phyloP scores from a whole-genome alignment of 2,329 filamentous ascomycete species.

The Cladosporium oxysporum region DNA sequence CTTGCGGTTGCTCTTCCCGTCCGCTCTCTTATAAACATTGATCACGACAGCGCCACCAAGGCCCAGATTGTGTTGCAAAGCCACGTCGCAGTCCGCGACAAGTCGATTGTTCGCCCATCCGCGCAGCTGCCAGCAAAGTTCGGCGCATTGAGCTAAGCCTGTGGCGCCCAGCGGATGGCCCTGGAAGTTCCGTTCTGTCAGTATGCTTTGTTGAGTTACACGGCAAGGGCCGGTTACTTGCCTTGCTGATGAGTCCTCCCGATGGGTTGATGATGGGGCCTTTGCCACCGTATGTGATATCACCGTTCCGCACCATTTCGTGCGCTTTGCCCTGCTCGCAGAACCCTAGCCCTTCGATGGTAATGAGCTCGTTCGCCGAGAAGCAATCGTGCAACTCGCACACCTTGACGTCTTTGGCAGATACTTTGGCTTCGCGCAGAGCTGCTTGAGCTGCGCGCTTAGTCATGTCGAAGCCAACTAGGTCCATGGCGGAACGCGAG shows the following conservation, averaged over 20 bases:
- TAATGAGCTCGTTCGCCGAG: conserved; percentile 90
- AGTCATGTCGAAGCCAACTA: conserved; percentile 87
- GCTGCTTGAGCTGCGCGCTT: conserved; percentile 68
- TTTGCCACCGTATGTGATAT: conserved; percentile 84
- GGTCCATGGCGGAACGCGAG: conserved; percentile 77
- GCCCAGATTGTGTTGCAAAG: conserved; percentile 89
- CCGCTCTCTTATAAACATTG: conserved; percentile 82
- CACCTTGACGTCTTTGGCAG: conserved; percentile 70
- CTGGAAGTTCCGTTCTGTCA: conserved; percentile 25
- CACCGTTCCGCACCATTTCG: conserved; percentile 80
- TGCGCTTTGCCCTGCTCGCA: conserved; percentile 78
- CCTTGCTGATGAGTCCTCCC: conserved; percentile 88
- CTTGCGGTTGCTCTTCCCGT: conserved; percentile 65
- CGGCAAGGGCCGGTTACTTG: not conserved
- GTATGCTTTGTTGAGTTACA: not conserved
- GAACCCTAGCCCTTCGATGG: conserved; percentile 82
- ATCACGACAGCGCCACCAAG: conserved; percentile 88
- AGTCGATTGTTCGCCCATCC: conserved; percentile 87
- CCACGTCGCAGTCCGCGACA: conserved; percentile 64
- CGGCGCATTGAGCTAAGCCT: conserved; percentile 87
- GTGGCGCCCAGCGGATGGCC: conserved; percentile 91
- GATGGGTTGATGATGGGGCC: conserved; percentile 84
- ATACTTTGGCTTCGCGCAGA: conserved; percentile 68
- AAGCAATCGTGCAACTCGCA: conserved; percentile 97
- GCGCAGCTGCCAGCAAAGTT: conserved; percentile 89